A percentile compares a stretch with the other conserved stretches of the same genome.
phyloP scores from a whole-genome alignment of 495 filamentous ascomycete species.

The Penicillium cinerascens region DNA sequence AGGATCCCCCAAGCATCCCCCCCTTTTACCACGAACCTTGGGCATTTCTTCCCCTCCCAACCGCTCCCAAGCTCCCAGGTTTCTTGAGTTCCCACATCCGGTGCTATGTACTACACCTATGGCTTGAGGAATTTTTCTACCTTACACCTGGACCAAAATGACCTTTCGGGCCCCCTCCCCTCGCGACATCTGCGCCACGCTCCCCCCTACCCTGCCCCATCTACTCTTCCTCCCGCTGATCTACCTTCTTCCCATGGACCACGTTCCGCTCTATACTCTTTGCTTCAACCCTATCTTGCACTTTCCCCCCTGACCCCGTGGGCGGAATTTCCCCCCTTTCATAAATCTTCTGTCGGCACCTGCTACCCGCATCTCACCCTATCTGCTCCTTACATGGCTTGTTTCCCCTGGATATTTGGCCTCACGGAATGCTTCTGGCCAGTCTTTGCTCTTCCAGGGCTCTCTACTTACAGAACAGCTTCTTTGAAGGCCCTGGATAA shows the following conservation, averaged over 20 bases:
- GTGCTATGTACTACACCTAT: neutral
- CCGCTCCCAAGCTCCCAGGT: neutral
- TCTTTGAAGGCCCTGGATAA: neutral
- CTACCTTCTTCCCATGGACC: constrained; percentile 18
- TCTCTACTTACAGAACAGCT: neutral
- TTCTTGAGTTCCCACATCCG: neutral
- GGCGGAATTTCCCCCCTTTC: neutral
- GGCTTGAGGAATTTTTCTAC: constrained; percentile 3
- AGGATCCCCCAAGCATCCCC: constrained; percentile 4
- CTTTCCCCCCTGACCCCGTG: neutral
- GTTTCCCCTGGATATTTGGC: neutral
- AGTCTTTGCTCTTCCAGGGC: neutral
- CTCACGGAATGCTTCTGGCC: neutral
- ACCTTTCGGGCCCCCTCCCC: neutral
- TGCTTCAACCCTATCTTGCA: neutral
- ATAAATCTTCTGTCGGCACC: neutral
- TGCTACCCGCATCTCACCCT: neutral
- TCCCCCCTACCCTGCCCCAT: constrained; percentile 8
- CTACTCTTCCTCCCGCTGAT: constrained; percentile 13
- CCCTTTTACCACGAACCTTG: constrained; percentile 8
- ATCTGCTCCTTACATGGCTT: neutral
- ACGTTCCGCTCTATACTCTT: constrained; percentile 10
- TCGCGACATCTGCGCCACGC: constrained; percentile 12
- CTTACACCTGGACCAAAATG: constrained; percentile 3
- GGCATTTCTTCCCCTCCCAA: neutral